phyloP scores from a whole-genome alignment of 768 basidiomycete species.

The Baorangia bicolor region DNA sequence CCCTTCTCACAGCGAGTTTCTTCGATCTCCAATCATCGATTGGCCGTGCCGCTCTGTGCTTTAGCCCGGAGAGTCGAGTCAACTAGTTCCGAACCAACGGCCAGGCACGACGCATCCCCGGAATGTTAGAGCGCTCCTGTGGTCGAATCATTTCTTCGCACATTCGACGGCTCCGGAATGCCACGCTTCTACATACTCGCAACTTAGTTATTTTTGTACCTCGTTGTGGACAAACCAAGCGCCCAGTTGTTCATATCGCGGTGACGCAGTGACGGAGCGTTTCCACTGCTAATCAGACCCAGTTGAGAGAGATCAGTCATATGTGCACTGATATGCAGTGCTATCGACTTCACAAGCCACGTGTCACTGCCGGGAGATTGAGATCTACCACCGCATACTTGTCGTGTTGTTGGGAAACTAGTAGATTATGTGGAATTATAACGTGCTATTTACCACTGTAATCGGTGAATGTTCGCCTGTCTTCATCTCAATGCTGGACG shows the following conservation, averaged over 20 bases:
- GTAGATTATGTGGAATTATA: background rate
- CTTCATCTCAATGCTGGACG: background rate
- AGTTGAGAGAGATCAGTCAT: conserved; percentile 13
- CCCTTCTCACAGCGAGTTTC: conserved; percentile 16
- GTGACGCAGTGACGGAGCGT: conserved; percentile 9
- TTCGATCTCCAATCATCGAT: conserved; percentile 22
- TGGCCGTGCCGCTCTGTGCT: conserved; percentile 26
- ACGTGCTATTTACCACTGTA: background rate
- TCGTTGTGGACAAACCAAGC: conserved; percentile 5
- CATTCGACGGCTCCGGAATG: conserved; percentile 4
- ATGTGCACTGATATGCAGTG: conserved; percentile 13
- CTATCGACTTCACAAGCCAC: conserved; percentile 13
- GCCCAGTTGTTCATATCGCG: conserved; percentile 4
- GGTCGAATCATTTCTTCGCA: conserved; percentile 16
- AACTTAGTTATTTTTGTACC: conserved; percentile 15
- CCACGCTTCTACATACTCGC: conserved; percentile 1
- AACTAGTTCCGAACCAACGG: conserved; percentile 13
- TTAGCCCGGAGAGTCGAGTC: conserved; percentile 16
- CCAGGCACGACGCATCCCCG: conserved; percentile 25
- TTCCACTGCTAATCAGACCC: conserved; percentile 22
- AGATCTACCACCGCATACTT: conserved; percentile 15
- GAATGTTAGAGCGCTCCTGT: conserved; percentile 10
- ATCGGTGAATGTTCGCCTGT: background rate
- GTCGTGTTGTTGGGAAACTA: conserved; percentile 15
- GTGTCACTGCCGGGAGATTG: conserved; percentile 6